Base-by-base conservation (phyloP, 257 asterid species). In the Echium plantagineum region DNA sequence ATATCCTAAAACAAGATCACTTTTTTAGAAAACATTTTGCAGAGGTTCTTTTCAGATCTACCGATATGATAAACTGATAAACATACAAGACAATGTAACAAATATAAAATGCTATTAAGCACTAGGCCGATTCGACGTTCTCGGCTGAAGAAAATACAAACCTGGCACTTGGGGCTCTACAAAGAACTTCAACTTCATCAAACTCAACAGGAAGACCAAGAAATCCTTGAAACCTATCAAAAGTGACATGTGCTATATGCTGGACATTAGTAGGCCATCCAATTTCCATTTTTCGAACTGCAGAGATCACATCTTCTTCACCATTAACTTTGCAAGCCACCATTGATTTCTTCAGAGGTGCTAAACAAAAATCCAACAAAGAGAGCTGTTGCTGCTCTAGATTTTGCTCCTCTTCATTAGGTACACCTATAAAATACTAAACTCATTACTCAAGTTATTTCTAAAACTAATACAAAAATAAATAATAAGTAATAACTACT, bases 111-210 rank as follows among this genome's bases (percentile, higher is more conserved):
- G n/a, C n/a, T 24, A 24, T 24, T 24, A 3, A 24, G 2, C 26
- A 24, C 26, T 24, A 24, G 26, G 26, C 26, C 26, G 3, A 24
- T 24, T 24, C 26, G 3, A 24, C 26, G 26, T 24, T 24, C 26
- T 24, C 26, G 32, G 32, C 32, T 28, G 5, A 2, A 6, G 7
- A 28, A 21, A 21, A 55, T 1, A 55, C 59, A 56, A 63, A 93
- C 98, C 98, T 93, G 59, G 98, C 98, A 74, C 98, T 93, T 17
- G 98, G 98, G 55, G 80, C 97, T 78, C 86, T 63, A 56, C 83
- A 74, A 2, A 95, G 96, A 67, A 93, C 80, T 73, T 93, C 96
- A 12, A 89, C 91, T 69, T 84, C 80, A 51, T 84, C 80, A 51
- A 93, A 89, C 86, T 93, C 98, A 19, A 86, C 85, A 7, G 98